Conservation (phyloP, 2,329 filamentous ascomycete genomes). For the Alternaria gaisen region DNA sequence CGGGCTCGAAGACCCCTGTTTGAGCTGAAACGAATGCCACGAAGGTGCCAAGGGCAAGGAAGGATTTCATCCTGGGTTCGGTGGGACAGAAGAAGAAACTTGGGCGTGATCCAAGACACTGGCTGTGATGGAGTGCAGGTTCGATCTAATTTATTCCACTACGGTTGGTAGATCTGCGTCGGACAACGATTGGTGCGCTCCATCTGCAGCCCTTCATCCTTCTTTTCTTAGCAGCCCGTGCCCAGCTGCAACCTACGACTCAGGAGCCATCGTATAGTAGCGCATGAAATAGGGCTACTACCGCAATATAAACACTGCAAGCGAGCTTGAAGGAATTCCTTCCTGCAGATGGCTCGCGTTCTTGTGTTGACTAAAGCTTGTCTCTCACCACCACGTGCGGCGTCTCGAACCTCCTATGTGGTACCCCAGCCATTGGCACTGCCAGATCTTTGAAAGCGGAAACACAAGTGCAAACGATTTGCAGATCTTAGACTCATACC, state of each 20-base stretch:
- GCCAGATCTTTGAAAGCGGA: not conserved
- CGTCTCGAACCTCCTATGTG: not conserved
- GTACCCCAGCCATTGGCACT: not conserved
- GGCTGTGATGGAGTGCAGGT: not conserved
- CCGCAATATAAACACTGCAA: not conserved
- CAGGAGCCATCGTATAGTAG: not conserved
- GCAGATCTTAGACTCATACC: not conserved
- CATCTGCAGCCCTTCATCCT: not conserved
- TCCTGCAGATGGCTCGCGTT: not conserved
- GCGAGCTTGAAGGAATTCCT: not conserved
- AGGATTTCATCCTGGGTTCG: slow-evolving; percentile 17
- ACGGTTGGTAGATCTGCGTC: not conserved
- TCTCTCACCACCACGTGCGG: not conserved
- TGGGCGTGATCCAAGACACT: slow-evolving; percentile 1
- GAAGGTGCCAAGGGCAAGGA: slow-evolving; percentile 20
- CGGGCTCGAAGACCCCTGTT: slow-evolving; percentile 25
- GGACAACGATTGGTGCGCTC: not conserved
- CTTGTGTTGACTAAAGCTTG: not conserved
- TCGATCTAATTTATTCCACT: slow-evolving; percentile 9
- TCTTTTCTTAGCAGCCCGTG: not conserved
- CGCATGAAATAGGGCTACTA: not conserved
- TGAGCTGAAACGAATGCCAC: slow-evolving; percentile 19
- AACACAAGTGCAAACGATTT: slow-evolving; percentile 7
- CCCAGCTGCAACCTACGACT: no score
- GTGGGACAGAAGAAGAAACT: not conserved